These are phyloP conservation scores for Penicillium flavigenum DNA, from an alignment of 495 filamentous ascomycete genomes.

Conservation along the genomic window DNA sequence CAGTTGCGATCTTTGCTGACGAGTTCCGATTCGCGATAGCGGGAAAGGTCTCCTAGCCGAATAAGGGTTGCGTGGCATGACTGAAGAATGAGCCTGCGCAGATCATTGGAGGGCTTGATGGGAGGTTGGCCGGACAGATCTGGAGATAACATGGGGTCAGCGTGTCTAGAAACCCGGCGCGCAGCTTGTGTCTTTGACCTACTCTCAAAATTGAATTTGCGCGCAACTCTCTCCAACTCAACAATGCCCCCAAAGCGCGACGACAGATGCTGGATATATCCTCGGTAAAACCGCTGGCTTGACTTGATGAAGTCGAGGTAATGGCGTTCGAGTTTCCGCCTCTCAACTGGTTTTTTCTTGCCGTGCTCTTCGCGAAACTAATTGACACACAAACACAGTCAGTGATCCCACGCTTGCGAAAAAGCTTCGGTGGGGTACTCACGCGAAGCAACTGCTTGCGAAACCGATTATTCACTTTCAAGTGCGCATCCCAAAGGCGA, in stretches of 20 bases:
- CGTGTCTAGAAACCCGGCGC: conserved; percentile 22
- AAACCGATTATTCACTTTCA: conserved; percentile 72
- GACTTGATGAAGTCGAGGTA: conserved; percentile 84
- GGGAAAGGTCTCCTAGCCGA: conserved; percentile 83
- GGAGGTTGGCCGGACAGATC: conserved; percentile 40
- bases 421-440: conserved; percentile 22
- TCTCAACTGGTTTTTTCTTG: conserved; percentile 69
- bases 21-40: conserved; percentile 77
- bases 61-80: conserved; percentile 85
- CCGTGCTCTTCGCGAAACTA: conserved; percentile 55
- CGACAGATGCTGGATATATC: conserved; percentile 75
- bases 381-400: conserved; percentile 12
- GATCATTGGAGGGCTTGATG: conserved; percentile 41
- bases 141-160: conserved; percentile 36
- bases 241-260: conserved; percentile 68
- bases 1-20: conserved; percentile 68
- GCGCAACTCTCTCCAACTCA: conserved; percentile 70
- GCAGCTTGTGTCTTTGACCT: conserved; percentile 20
- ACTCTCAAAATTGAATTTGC: conserved; percentile 64
- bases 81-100: conserved; percentile 57
- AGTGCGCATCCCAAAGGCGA: conserved; percentile 76
- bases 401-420: conserved; percentile 12
- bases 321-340: conserved; percentile 73
- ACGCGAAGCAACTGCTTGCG: conserved; percentile 59
- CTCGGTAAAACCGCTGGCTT: conserved; percentile 81